Evolutionary conservation across 768 basidiomycete genomes (phyloP), one percentile per base, ranked within the genome.

Genomic region (Leccinum arenicola): DNA sequence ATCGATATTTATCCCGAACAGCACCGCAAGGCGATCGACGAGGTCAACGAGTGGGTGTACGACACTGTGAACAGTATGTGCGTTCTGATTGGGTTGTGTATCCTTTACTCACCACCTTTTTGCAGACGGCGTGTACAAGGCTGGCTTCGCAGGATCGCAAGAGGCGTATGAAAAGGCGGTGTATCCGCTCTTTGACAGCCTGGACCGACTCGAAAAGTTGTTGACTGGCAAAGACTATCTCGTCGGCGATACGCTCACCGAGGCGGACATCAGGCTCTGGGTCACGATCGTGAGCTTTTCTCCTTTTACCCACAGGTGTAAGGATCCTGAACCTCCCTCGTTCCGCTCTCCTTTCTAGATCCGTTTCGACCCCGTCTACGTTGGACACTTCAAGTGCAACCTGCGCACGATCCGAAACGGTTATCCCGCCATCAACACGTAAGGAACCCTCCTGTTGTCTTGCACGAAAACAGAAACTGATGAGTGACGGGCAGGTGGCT

Each of bases 371-470:
- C 86, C 88, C 1, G 95, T 89, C 15, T 98, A 98, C 73, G 82
- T 89, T 50, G 85, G 88, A 0, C 92, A 94, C 71, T 98, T 98
- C 83, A 98, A 98, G 66, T 95, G 93, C 77, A 95, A 96, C 78
- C 71, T 93, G 63, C 85, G 88, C 31, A 86, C 83, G 47, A 91
- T 97, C 69, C 91, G 95, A 23, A 77, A 86, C 67, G 90, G 90
- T 6, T 98, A 95, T 73, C 95, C 95, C 19, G 82, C 85, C 51
- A 82, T 97, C 52, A 83, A 98, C 75, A 70, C 70, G 85, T 68
- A 31, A 62, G 63, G 43, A 11, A 0, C 1, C 10, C 4, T 0
- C 43, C 10, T n/a, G n/a, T 36, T n/a, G 10, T 19, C 40, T 40
- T 40, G 19, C 43, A 45, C 43, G 19, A 19, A 1, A 49, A 8